Conservation (phyloP, 2,329 filamentous ascomycete genomes). For the Ophiostoma tasmaniense region DNA sequence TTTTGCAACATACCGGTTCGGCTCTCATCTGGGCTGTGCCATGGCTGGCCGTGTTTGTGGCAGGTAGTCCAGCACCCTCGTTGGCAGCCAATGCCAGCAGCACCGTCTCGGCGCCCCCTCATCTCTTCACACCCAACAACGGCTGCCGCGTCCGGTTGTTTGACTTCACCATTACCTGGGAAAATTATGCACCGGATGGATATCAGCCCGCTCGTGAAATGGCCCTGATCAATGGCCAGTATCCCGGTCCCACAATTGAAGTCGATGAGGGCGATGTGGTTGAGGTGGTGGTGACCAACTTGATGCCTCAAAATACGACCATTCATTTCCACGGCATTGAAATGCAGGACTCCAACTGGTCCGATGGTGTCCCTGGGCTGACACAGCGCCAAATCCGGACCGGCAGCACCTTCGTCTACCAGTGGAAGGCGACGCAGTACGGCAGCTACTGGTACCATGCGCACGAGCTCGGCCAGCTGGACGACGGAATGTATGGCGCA, state of each 20-base stretch:
- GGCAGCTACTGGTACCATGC: conserved; percentile 56
- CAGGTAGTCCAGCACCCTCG: background rate
- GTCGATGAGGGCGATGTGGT: conserved; percentile 44
- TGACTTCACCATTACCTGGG: conserved; percentile 31
- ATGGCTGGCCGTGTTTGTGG: conserved; percentile 6
- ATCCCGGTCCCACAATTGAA: conserved; percentile 52
- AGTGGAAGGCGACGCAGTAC: conserved; percentile 47
- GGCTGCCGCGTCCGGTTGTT: conserved; percentile 17
- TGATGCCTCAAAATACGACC: conserved; percentile 38
- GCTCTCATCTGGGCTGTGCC: conserved; percentile 7
- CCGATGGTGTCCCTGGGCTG: conserved; percentile 51
- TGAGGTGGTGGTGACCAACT: conserved; percentile 37
- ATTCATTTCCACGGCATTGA: conserved; percentile 46
- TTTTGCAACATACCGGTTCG: background rate
- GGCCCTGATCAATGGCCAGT: conserved; percentile 50
- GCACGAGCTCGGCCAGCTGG: conserved; percentile 46
- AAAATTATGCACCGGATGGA: conserved; percentile 36
- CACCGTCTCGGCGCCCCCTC: background rate
- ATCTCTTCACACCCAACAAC: background rate
- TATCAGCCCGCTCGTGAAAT: conserved; percentile 30
- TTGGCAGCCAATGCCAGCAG: background rate
- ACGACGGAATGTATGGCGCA: conserved; percentile 52
- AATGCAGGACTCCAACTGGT: conserved; percentile 47
- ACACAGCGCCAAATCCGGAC: conserved; percentile 45
- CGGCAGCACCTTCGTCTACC: conserved; percentile 41